phyloP scores from a whole-genome alignment of 371 early-diverging fungal genomes.

The Mortierella sp. region DNA sequence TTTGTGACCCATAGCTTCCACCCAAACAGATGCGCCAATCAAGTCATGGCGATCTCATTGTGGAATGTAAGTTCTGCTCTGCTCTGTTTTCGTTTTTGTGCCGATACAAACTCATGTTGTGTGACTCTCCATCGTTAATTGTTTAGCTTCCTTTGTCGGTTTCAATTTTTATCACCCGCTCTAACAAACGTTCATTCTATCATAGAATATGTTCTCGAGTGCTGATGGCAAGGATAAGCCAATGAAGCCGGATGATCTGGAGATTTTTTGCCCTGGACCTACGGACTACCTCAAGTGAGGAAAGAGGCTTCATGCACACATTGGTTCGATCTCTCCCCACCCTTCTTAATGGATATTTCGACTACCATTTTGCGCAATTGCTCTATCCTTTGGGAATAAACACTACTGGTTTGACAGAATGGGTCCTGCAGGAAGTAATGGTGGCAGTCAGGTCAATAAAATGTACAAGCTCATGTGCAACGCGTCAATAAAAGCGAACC shows the following conservation, averaged over 20 bases:
- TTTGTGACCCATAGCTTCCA: conserved; percentile 68
- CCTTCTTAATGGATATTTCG: background rate
- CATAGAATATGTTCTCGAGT: conserved; percentile 71
- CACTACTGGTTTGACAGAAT: background rate
- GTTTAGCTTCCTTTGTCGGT: background rate
- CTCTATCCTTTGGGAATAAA: background rate
- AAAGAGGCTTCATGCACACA: background rate
- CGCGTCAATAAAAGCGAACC: no score
- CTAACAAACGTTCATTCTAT: background rate
- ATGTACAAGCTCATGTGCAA: no score
- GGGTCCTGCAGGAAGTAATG: background rate
- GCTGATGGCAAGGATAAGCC: conserved; percentile 56
- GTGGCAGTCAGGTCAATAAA: background rate
- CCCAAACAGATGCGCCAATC: conserved; percentile 74
- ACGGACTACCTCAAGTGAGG: conserved; percentile 65
- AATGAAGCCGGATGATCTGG: conserved; percentile 55
- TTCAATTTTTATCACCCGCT: background rate
- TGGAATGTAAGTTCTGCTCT: conserved; percentile 68
- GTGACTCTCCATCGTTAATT: background rate
- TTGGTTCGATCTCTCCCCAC: background rate
- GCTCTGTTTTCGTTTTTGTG: background rate
- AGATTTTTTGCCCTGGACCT: conserved; percentile 67
- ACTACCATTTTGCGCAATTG: background rate
- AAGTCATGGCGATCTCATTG: conserved; percentile 71
- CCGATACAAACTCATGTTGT: background rate